Evolutionary conservation across 2,329 filamentous ascomycete genomes (phyloP).

Genomic region (Cryphonectria japonica): DNA sequence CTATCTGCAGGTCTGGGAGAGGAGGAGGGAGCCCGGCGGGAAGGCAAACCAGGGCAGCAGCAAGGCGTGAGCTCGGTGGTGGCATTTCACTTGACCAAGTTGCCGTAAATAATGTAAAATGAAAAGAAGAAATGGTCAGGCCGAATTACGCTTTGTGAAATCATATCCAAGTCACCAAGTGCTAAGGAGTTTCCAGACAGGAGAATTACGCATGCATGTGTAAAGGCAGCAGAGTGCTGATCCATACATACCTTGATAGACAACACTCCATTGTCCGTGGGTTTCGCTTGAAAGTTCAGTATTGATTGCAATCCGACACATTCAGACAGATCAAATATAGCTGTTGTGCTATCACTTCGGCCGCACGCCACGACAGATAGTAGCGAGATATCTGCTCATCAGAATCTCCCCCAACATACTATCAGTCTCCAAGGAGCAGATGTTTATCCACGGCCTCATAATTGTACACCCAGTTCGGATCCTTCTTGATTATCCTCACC

Average conservation of each 20-base stretch:
- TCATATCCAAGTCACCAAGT: too few relatives aligned
- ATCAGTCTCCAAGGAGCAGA: not conserved
- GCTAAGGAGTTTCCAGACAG: too few relatives aligned
- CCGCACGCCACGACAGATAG: not conserved
- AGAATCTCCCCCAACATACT: not conserved
- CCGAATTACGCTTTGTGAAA: too few relatives aligned
- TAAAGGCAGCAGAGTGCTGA: too few relatives aligned
- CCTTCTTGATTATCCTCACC: not conserved
- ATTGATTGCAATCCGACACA: conserved; percentile 1
- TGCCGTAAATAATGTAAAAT: too few relatives aligned
- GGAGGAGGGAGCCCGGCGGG: conserved; percentile 59
- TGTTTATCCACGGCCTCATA: not conserved
- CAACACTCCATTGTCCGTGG: not conserved
- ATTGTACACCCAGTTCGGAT: not conserved
- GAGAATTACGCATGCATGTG: too few relatives aligned
- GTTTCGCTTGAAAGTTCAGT: not conserved
- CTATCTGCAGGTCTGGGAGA: conserved; percentile 96
- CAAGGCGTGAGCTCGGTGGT: too few relatives aligned
- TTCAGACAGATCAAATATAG: conserved; percentile 1
- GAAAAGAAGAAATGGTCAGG: too few relatives aligned
- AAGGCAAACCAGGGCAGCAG: conserved; percentile 41
- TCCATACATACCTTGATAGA: too few relatives aligned
- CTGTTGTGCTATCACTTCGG: conserved; percentile 4
- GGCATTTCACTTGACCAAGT: too few relatives aligned
- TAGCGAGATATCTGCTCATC: not conserved